Base-by-base conservation (phyloP, 2,329 filamentous ascomycete genomes). In the Aspergillus sp. region DNA sequence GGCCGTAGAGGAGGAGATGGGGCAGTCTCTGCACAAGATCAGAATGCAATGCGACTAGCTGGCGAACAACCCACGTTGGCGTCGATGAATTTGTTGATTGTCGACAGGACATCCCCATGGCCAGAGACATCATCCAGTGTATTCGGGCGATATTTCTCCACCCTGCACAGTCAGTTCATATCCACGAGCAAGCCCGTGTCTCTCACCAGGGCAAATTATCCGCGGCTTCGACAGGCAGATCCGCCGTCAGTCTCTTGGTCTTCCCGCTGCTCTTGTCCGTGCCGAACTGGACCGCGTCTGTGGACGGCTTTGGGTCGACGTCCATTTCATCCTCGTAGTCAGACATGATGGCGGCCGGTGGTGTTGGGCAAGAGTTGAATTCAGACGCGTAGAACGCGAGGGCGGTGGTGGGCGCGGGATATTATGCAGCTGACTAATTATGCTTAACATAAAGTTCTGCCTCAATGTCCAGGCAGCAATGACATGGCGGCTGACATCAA, bases 11-110 rank as follows among this genome's bases (percentile, higher is more conserved):
- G 11, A 98, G 80, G 25, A 98, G 80, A 67, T 98, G 91, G 5
- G 91, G 91, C 33, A 98, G 72, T 47, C 88, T 78, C 74, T 78
- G 37, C 5, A n/a, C n/a, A n/a, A n/a, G n/a, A n/a, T n/a, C n/a
- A n/a, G n/a, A n/a, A n/a, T n/a, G n/a, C n/a, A n/a, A n/a, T n/a
- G n/a, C n/a, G n/a, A n/a, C n/a, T n/a, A n/a, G n/a, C n/a, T n/a
- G n/a, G n/a, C n/a, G n/a, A n/a, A 19, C 28, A 15, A 33, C 60
- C 17, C 61, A 78, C 74, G 64, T 98, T 96, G 36, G 84, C 75
- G 55, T 96, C 88, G 55, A 98, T 77, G 52, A 98, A 98, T 58
- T 88, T 91, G 71, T 95, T 95, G 66, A 98, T 93, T 2, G 91
- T 98, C 4, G 88, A 80, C 43, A 98, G 78, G 53, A 98, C 96